Evolutionary conservation across 768 basidiomycete species (phyloP).

Genomic region (Phylloporus rhodoxanthus): DNA sequence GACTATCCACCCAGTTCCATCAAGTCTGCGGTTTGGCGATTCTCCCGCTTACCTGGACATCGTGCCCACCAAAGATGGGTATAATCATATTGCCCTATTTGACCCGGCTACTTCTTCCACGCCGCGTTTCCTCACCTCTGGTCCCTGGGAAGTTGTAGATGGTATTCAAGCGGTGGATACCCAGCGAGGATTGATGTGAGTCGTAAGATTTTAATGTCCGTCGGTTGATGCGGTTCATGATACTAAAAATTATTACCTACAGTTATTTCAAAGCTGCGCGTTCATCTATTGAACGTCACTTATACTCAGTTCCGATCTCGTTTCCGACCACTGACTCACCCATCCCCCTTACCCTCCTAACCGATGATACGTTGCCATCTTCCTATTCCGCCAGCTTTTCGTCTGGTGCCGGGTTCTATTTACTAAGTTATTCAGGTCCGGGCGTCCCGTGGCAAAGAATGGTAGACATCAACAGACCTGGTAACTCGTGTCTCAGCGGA

Average conservation of each 20-base stretch:
- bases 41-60: conserved; percentile 83
- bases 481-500: conserved; percentile 28
- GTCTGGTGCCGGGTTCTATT: conserved; percentile 78
- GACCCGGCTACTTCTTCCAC: conserved; percentile 61
- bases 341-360: conserved; percentile 43
- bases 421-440: conserved; percentile 76
- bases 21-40: conserved; percentile 35
- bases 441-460: conserved; percentile 84
- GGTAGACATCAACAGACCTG: conserved; percentile 44
- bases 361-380: conserved; percentile 45
- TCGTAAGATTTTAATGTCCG: conserved; percentile 29
- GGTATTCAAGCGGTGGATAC: conserved; percentile 69
- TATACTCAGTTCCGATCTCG: conserved; percentile 78
- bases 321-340: conserved; percentile 30
- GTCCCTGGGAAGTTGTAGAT: conserved; percentile 84
- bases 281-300: conserved; percentile 76
- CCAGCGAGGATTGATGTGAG: conserved; percentile 66
- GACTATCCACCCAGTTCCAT: conserved; percentile 54
- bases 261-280: conserved; percentile 89
- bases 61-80: conserved; percentile 75
- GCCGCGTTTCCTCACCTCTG: conserved; percentile 80
- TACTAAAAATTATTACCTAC: conserved; percentile 17
- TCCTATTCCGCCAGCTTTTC: conserved; percentile 74
- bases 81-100: conserved; percentile 90
- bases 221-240: conserved; percentile 14